Conservation (phyloP, 2,329 filamentous ascomycete species). For the Fusarium palustre region DNA sequence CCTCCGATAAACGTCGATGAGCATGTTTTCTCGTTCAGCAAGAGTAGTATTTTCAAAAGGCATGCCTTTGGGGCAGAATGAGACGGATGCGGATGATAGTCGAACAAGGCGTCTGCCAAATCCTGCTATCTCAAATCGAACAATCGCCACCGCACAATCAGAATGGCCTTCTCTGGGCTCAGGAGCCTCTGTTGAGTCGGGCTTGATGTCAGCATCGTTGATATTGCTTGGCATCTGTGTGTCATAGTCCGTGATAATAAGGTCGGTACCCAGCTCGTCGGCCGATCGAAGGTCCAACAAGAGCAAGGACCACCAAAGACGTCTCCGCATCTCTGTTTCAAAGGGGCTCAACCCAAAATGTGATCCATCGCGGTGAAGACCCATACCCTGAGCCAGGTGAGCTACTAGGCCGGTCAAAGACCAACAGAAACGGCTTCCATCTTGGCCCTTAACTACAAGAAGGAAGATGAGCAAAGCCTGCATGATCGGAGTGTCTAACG, state of each 20-base stretch:
- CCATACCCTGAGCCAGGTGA: constrained; percentile 70
- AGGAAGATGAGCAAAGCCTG: constrained; percentile 71
- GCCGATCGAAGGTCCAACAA: constrained; percentile 66
- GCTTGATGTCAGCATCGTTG: constrained; percentile 61
- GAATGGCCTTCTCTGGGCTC: constrained; percentile 62
- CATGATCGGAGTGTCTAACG: constrained; percentile 66
- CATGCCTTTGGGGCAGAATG: constrained; percentile 47
- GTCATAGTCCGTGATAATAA: constrained; percentile 59
- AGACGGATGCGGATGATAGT: constrained; percentile 51
- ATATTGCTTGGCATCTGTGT: constrained; percentile 63
- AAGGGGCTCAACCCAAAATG: constrained; percentile 66
- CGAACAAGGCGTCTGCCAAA: constrained; percentile 54
- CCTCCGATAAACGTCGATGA: constrained; percentile 64
- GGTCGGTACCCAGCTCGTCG: constrained; percentile 64
- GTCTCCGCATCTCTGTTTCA: constrained; percentile 69
- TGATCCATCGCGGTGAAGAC: constrained; percentile 68
- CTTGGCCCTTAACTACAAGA: constrained; percentile 59
- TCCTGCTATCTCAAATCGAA: constrained; percentile 65
- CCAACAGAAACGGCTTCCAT: constrained; percentile 68
- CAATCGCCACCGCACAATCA: constrained; percentile 61
- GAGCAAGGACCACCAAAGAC: constrained; percentile 72
- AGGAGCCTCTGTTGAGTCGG: constrained; percentile 61
- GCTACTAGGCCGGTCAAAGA: constrained; percentile 68
- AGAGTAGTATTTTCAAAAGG: constrained; percentile 44
- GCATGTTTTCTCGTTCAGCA: constrained; percentile 57